Evolutionary conservation across 441 rosid genomes (phyloP), one percentile per base, ranked within the genome.

Genomic region (Croton laevigatus): DNA sequence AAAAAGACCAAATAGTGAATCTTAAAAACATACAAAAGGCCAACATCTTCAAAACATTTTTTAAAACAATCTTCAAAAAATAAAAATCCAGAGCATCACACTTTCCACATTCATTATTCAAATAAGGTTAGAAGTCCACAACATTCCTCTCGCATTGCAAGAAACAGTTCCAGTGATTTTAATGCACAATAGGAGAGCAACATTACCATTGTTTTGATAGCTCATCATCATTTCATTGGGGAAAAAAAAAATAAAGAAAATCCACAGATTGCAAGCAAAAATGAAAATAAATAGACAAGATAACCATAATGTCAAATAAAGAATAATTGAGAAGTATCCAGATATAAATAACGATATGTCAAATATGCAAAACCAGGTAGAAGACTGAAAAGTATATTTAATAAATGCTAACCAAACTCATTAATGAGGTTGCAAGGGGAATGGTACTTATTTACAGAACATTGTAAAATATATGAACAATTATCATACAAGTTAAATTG

Each of bases 321-420:
- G 12, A 46, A 23, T 46, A 27, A 32, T 16, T 16, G 3, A 48
- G 42, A 65, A 27, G 32, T 10, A 58, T 7, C 13, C 37, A 8
- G 14, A 58, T 32, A 17, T 16, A 17, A 37, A n/a, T 36, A 37
- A 17, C 13, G 42, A 32, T 13, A 59, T n/a, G 20, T n/a, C 0
- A 48, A 0, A 58, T 57, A 5, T 27, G 14, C 22, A 27, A 32
- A 58, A 8, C 62, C 9, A 32, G 37, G 8, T 57, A 3, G 37
- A 6, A 6, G 6, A n/a, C 1, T 5, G 9, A n/a, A 32, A 20
- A 36, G 11, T 20, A 52, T 48, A n/a, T 52, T 17, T 5, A 51
- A 19, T 17, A 52, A 66, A 52, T n/a, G 59, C n/a, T 34, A 66
- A 40, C 60, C 17, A 53, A 23, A 23, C n/a, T 27, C 40, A 65